phyloP scores from a whole-genome alignment of 129 eudicot species.

The Flaveria brownii region DNA sequence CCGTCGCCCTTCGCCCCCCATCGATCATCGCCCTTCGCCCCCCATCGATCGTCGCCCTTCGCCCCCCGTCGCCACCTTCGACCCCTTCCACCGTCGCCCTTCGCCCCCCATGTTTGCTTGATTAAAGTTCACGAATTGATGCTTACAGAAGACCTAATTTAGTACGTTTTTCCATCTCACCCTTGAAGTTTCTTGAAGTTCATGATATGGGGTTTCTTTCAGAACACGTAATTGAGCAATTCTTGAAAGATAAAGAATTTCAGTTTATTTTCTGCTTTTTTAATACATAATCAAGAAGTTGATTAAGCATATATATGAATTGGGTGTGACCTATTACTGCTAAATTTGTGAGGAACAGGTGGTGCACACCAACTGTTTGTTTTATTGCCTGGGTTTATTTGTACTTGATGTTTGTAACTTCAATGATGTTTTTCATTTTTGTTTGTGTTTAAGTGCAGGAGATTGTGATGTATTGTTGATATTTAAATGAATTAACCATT shows the following conservation, averaged over 20 bases:
- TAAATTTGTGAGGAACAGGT: constrained; percentile 5
- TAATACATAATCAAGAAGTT: background rate
- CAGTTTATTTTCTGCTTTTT: no score
- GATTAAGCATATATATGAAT: background rate
- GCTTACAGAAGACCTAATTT: constrained; percentile 7
- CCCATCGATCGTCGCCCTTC: no score
- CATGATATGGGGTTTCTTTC: constrained; percentile 17
- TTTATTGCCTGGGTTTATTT: background rate
- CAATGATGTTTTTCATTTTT: background rate
- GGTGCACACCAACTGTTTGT: constrained; percentile 22
- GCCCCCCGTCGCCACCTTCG: no score
- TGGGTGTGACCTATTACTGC: constrained; percentile 21
- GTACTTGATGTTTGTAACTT: no score
- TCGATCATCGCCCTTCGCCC: no score
- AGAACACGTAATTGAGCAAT: constrained; percentile 18
- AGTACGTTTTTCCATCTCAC: background rate
- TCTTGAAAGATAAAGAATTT: no score
- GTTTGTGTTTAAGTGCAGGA: background rate
- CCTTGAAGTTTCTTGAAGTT: constrained; percentile 5
- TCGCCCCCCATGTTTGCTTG: constrained; percentile 13
- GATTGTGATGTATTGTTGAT: background rate
- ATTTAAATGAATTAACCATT: background rate
- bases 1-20: no score
- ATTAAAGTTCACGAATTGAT: background rate
- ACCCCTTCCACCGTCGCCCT: no score